Evolutionary conservation across 148 eudicot species (phyloP).

Genomic region (Polygonum aviculare): DNA sequence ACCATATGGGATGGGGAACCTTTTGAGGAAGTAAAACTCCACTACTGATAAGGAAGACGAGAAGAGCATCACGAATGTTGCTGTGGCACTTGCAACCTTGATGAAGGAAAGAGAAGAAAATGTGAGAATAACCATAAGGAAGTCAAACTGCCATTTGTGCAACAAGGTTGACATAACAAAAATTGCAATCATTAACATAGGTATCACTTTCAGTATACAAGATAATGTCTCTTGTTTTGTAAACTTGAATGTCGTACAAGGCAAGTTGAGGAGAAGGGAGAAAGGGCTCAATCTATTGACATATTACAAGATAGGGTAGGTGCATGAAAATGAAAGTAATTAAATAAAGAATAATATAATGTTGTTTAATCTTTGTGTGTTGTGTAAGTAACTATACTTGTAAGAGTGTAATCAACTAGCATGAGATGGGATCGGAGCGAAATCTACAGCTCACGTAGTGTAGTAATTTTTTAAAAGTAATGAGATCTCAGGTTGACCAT

Average conservation of each 20-base stretch:
- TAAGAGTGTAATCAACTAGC: neutral
- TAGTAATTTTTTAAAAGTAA: neutral
- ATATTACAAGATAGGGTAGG: neutral
- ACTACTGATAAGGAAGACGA: constrained; percentile 94
- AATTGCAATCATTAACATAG: neutral
- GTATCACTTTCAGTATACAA: neutral
- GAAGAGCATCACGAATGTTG: constrained; percentile 94
- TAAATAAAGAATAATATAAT: neutral
- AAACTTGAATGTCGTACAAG: neutral
- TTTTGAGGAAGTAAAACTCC: constrained; percentile 82
- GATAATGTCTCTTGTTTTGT: neutral
- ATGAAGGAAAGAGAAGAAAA: neutral
- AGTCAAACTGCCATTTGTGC: neutral
- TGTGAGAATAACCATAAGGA: neutral
- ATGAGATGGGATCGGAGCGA: constrained; percentile 3
- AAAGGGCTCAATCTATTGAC: neutral
- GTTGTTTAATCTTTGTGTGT: neutral
- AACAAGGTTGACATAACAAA: neutral
- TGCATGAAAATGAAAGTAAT: neutral
- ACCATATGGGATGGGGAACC: constrained; percentile 88
- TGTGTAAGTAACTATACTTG: neutral
- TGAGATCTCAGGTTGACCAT: neutral
- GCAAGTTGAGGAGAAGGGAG: neutral
- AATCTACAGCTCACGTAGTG: neutral
- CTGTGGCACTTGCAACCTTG: constrained; percentile 96